Percentiles rank a stretch among this genome's conserved stretches.
Conservation (phyloP, 768 basidiomycete species). For the Brasilioporus rufonigricans region DNA sequence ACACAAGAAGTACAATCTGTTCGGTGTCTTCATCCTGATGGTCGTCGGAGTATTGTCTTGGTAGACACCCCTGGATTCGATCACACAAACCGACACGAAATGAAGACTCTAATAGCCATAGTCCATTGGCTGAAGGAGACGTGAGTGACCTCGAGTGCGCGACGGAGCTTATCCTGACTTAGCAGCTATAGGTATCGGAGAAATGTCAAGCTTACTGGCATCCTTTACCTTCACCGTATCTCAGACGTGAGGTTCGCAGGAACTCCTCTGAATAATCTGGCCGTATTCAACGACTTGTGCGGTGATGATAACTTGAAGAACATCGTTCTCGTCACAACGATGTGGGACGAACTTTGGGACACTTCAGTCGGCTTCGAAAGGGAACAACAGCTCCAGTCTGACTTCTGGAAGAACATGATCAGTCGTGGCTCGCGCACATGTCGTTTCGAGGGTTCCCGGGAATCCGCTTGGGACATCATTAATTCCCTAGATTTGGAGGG, state of each 20-base stretch:
- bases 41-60: constrained; percentile 9
- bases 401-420: constrained; percentile 18
- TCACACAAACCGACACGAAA: neutral
- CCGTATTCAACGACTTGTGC: neutral
- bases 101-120: constrained; percentile 5
- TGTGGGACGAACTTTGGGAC: constrained; percentile 19
- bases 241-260: neutral
- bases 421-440: constrained; percentile 6
- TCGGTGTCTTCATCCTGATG: constrained; percentile 11
- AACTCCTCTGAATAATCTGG: neutral
- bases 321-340: constrained; percentile 18
- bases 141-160: constrained; percentile 1
- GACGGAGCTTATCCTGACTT: too few relatives aligned
- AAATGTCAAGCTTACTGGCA: neutral
- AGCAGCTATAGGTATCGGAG: neutral
- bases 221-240: neutral
- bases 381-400: constrained; percentile 11
- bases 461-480: constrained; percentile 17
- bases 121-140: constrained; percentile 15
- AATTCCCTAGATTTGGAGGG: neutral
- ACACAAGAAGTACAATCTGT: constrained; percentile 5
- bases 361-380: constrained; percentile 6
- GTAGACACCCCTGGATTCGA: neutral
- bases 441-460: constrained; percentile 8
- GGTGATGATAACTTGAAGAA: neutral